These are phyloP conservation scores for Gastrolobium villosum DNA, from an alignment of 306 rosid species.

Conservation along the genomic window DNA sequence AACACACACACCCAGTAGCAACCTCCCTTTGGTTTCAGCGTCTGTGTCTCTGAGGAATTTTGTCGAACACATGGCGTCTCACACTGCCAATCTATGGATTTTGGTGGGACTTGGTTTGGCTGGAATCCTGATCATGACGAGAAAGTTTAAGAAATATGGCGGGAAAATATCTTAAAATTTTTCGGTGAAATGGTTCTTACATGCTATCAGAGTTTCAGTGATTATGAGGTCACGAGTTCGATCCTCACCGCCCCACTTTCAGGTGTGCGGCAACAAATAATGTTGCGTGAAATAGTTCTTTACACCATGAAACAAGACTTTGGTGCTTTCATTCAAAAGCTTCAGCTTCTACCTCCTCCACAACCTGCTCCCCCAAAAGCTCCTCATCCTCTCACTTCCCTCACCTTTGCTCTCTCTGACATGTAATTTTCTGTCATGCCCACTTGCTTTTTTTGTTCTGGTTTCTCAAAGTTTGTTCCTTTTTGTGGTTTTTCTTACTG, in stretches of 20 bases:
- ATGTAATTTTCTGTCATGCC: conserved; percentile 52
- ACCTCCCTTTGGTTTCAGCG: too few relatives aligned
- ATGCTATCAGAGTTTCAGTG: too few relatives aligned
- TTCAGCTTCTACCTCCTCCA: conserved; percentile 89
- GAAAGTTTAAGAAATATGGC: conserved; percentile 71
- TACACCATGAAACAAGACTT: conserved; percentile 82
- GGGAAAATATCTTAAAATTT: too few relatives aligned
- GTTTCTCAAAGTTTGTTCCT: background rate
- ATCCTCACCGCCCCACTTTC: too few relatives aligned
- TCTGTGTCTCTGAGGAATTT: too few relatives aligned
- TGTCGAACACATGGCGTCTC: conserved; percentile 62
- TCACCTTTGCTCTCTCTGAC: conserved; percentile 90
- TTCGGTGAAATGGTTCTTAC: too few relatives aligned
- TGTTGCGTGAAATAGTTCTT: too few relatives aligned
- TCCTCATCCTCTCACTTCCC: conserved; percentile 89
- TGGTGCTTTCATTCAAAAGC: conserved; percentile 79
- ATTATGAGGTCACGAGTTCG: too few relatives aligned
- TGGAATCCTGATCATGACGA: conserved; percentile 73
- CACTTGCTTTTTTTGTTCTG: background rate
- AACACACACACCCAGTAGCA: too few relatives aligned
- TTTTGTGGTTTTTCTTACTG: background rate
- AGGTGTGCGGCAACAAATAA: too few relatives aligned
- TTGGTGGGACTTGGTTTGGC: conserved; percentile 87
- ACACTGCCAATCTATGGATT: conserved; percentile 86
- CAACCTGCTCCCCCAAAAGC: conserved; percentile 98